Evolutionary conservation across 2,329 filamentous ascomycete species (phyloP), one percentile per base, ranked within the genome.

Genomic region (Cladophialophora psammophila): DNA sequence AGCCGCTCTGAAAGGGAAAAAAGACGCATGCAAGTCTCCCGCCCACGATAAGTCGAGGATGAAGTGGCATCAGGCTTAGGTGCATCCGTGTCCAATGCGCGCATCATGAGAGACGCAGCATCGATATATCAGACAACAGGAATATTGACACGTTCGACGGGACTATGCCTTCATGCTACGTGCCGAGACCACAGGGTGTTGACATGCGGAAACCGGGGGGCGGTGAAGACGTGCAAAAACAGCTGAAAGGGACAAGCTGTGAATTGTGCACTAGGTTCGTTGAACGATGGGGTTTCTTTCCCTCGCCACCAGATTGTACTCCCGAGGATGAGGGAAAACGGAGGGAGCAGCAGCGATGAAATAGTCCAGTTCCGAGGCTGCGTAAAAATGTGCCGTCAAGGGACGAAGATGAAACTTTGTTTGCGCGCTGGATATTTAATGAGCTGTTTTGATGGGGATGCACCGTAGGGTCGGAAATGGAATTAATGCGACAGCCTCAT

Each of bases 21-120:
- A 13, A 58, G 20, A 38, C 13, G 20, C 61, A 64, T 36, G 40
- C 31, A 64, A 53, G 58, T 60, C 58, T 66, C 45, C 58, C 53
- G 36, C 64, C 64, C 13, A 12, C 34, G 38, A 32, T 34, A 48
- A 38, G 52, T 20, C n/a, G 50, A 58, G 34, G 34, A 59, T 32
- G 20, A 34, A 45, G 53, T 34, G 35, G 53, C 59, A 62, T 66
- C 35, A 35, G 59, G 64, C 34, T 13, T 13, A 34, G 36, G 12
- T 15, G 53, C 13, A 42, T 12, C 40, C 18, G 45, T 63, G 26
- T 59, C 53, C 53, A 58, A 54, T 48, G 48, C 36, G 54, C 40
- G 54, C 64, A 66, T 66, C 15, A 58, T 48, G 64, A 59, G 54
- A 48, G 26, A 50, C 42, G n/a, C 38, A 54, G 35, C 59, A 62